Conservation (phyloP, 2,329 filamentous ascomycete genomes). For the Stagonosporopsis tanaceti region DNA sequence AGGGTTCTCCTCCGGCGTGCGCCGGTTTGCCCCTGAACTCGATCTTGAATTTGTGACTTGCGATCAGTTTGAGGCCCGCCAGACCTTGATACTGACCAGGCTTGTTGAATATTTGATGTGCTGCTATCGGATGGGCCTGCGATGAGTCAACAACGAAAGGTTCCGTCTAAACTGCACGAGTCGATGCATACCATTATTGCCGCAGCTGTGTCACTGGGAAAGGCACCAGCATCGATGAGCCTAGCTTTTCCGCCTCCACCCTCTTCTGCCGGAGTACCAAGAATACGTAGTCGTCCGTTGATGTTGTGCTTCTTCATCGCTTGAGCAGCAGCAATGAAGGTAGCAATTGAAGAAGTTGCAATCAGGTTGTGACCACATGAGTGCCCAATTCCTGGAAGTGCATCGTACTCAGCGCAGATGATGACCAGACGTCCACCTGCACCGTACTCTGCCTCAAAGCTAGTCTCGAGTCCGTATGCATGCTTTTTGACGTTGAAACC, state of each 20-base stretch:
- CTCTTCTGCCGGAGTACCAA: slow-evolving; percentile 65
- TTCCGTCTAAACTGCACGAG: background rate
- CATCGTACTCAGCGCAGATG: slow-evolving; percentile 61
- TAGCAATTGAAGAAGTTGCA: slow-evolving; percentile 58
- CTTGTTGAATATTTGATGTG: slow-evolving; percentile 27
- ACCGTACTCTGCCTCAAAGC: slow-evolving; percentile 43
- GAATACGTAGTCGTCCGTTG: slow-evolving; percentile 56
- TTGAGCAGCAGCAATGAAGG: slow-evolving; percentile 57
- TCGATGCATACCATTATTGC: slow-evolving; percentile 22
- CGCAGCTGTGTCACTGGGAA: slow-evolving; percentile 34
- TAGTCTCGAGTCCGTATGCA: slow-evolving; percentile 46
- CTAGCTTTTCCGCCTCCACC: slow-evolving; percentile 62
- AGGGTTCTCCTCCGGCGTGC: slow-evolving; percentile 52
- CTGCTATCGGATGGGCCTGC: slow-evolving; percentile 32
- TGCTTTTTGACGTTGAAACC: slow-evolving; percentile 39
- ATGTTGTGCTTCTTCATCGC: slow-evolving; percentile 54
- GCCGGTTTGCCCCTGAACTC: slow-evolving; percentile 41
- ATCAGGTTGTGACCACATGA: slow-evolving; percentile 66
- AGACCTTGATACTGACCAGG: slow-evolving; percentile 21
- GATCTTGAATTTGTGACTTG: slow-evolving; percentile 31
- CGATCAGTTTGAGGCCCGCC: slow-evolving; percentile 23
- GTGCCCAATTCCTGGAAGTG: slow-evolving; percentile 60
- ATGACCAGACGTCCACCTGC: slow-evolving; percentile 49
- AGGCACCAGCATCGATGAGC: slow-evolving; percentile 56
- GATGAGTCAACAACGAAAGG: background rate